A percentile compares a stretch with the other conserved stretches of the same genome.
Conservation (phyloP, 352 stramenopile genomes). For the Peronosclerospora sorghi region DNA sequence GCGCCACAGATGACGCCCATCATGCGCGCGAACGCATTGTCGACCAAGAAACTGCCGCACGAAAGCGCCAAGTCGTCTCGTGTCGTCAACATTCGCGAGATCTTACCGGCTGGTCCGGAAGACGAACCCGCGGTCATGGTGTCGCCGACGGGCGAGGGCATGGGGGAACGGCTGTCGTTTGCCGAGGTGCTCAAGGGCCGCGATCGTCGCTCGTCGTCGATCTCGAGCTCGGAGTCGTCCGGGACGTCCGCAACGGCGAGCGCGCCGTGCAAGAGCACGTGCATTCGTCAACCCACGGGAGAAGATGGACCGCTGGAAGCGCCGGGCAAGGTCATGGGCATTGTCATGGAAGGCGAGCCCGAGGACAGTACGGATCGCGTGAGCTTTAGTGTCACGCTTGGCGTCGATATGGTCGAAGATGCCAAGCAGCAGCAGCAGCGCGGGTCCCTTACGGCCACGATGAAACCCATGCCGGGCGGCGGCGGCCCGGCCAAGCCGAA, state of each 20-base stretch:
- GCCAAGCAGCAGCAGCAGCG: slow-evolving; percentile 53
- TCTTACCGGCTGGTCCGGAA: slow-evolving; percentile 20
- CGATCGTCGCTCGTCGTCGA: slow-evolving; percentile 34
- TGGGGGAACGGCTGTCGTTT: slow-evolving; percentile 35
- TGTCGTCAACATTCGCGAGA: slow-evolving; percentile 72
- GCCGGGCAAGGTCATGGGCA: slow-evolving; percentile 72
- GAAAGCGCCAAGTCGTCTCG: slow-evolving; percentile 47
- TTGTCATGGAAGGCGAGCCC: slow-evolving; percentile 47
- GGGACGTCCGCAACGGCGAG: slow-evolving; percentile 4
- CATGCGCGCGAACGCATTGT: slow-evolving; percentile 47
- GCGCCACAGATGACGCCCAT: slow-evolving; percentile 32
- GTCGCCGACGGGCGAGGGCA: slow-evolving; percentile 23
- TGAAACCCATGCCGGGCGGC: too few relatives aligned
- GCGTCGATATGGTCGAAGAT: slow-evolving; percentile 50
- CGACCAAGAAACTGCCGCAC: slow-evolving; percentile 42
- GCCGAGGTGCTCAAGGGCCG: slow-evolving; percentile 37
- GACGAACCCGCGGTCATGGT: slow-evolving; percentile 21
- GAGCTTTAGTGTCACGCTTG: slow-evolving; percentile 79
- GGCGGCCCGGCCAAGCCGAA: slow-evolving; percentile 23
- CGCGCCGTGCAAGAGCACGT: slow-evolving; percentile 12
- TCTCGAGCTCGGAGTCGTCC: slow-evolving; percentile 25
- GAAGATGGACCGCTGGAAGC: slow-evolving; percentile 58
- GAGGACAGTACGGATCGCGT: slow-evolving; percentile 49
- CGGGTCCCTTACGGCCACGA: slow-evolving; percentile 29
- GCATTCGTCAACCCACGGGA: slow-evolving; percentile 65